phyloP scores from a whole-genome alignment of 164 flowering plant species.

The Tinospora cordifolia region DNA sequence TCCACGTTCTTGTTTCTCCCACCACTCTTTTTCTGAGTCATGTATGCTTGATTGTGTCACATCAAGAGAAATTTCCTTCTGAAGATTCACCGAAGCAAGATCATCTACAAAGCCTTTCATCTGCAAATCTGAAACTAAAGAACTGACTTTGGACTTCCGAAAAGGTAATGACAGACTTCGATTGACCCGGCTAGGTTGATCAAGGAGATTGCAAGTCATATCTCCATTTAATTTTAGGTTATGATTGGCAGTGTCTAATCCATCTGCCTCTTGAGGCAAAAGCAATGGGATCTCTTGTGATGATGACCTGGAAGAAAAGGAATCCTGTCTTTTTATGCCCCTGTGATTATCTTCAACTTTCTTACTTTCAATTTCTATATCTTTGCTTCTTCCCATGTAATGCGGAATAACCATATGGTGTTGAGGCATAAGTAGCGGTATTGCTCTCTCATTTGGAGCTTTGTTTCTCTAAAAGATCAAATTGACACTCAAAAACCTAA shows the following conservation, averaged over 20 bases:
- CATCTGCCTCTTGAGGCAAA: conserved; percentile 79
- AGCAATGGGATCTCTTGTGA: conserved; percentile 82
- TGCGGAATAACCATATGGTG: conserved; percentile 99
- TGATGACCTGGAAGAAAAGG: conserved; percentile 62
- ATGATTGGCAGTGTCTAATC: conserved; percentile 29
- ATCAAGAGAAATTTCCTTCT: conserved; percentile 29
- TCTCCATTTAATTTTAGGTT: conserved; percentile 37
- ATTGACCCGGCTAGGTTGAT: conserved; percentile 32
- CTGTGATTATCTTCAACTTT: conserved; percentile 26
- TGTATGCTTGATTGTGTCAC: conserved; percentile 20
- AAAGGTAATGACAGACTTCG: conserved; percentile 46
- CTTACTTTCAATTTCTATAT: conserved; percentile 33
- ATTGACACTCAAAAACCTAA: conserved; percentile 8
- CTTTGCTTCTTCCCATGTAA: conserved; percentile 61
- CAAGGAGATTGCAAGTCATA: conserved; percentile 19
- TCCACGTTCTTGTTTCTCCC: conserved; percentile 86
- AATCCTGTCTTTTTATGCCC: conserved; percentile 43
- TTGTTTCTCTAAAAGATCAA: conserved; percentile 67
- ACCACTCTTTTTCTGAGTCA: conserved; percentile 65
- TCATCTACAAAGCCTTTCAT: conserved; percentile 72
- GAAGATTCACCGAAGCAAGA: conserved; percentile 24
- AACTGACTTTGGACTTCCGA: conserved; percentile 50
- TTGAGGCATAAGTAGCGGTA: conserved; percentile 95
- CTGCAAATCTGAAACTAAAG: conserved; percentile 41
- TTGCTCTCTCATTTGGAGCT: conserved; percentile 88